Evolutionary conservation across 1,284 basidiomycete genomes (phyloP).

Genomic region (Cutaneotrichosporon cyanovorans): DNA sequence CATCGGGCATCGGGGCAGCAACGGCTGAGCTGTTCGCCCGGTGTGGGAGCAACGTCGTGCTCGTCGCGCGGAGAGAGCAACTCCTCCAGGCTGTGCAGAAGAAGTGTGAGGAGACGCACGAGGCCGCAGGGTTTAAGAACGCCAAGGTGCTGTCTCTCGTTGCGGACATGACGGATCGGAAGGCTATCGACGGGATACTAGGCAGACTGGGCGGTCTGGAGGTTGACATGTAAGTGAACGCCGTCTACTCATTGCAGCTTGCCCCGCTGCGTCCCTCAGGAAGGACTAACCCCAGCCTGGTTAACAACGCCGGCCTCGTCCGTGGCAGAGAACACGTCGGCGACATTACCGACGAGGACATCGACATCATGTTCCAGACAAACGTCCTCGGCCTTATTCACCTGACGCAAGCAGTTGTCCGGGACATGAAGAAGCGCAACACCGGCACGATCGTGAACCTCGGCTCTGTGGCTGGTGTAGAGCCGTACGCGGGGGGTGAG

Average conservation of each 20-base stretch:
- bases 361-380: conserved; percentile 72
- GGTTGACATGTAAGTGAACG: conserved; percentile 35
- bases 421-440: conserved; percentile 82
- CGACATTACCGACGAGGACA: conserved; percentile 35
- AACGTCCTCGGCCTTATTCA: conserved; percentile 52
- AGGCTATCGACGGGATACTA: conserved; percentile 23
- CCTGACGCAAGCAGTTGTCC: conserved; percentile 39
- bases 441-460: conserved; percentile 92
- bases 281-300: conserved; percentile 26
- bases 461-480: conserved; percentile 84
- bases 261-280: background rate
- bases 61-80: conserved; percentile 34
- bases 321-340: conserved; percentile 43
- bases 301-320: conserved; percentile 47
- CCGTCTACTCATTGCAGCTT: background rate
- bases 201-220: conserved; percentile 27
- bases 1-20: conserved; percentile 40
- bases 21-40: conserved; percentile 38
- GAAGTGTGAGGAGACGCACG: conserved; percentile 22
- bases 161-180: conserved; percentile 35
- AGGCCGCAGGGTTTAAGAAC: conserved; percentile 18
- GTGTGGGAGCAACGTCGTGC: conserved; percentile 35
- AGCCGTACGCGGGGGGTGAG: conserved; percentile 72
- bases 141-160: conserved; percentile 32
- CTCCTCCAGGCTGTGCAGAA: conserved; percentile 32